Base-by-base conservation (phyloP, 2,329 filamentous ascomycete genomes). In the Venturia carpophila region DNA sequence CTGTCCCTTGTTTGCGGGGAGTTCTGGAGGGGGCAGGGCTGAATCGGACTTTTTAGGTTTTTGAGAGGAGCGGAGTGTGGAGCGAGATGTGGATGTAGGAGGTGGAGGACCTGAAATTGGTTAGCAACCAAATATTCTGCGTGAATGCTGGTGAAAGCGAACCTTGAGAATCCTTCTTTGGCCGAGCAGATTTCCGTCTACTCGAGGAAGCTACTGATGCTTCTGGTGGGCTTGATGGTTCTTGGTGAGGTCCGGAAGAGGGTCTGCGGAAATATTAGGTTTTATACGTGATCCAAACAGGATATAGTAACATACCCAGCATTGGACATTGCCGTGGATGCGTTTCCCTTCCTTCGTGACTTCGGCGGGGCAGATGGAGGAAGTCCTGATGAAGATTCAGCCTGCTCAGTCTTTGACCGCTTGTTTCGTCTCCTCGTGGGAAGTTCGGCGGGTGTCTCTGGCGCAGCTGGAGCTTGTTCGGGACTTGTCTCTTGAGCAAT, bases 131-230 rank as follows among this genome's bases (percentile, higher is more conserved):
- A 34, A 67, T 34, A 41, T 80, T 78, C 55, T 49, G 68, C 64
- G 66, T 64, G 71, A 67, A 71, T 68, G 15, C 24, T 42, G 64
- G 39, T 58, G 56, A 21, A 45, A n/a, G 66, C 67, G 70, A 68
- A 84, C 82, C 81, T 78, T 84, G 81, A 68, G 76, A 75, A 64
- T 78, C 76, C 77, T 88, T 91, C 78, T 89, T 92, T 73, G 88
- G 84, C 72, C 83, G 86, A 43, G 88, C 86, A 75, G 91, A 92
- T 74, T 90, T 90, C 71, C 89, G 84, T 73, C 86, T 89, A 0
- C 87, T 86, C 27, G 86, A 82, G 30, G 85, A 82, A 65, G 87
- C 84, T 43, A 85, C 79, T 42, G 80, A 74, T 67, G 77, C 79
- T 75, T 77, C 76, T 67, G 78, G 77, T 63, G 37, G 45, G 79